Evolutionary conservation across 768 basidiomycete genomes (phyloP).

Genomic region (Serpula lacrymans): DNA sequence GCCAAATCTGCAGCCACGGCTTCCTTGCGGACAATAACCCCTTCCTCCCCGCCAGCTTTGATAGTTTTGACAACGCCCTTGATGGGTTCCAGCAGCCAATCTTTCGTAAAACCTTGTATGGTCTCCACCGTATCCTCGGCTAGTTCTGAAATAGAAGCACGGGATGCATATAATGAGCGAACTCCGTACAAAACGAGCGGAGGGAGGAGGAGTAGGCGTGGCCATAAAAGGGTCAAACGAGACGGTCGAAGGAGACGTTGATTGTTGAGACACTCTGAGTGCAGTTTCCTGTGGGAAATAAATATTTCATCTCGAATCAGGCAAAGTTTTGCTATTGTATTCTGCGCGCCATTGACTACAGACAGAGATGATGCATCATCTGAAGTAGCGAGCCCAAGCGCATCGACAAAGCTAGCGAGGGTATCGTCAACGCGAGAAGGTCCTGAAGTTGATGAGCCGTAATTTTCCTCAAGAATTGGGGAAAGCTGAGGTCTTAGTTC

Average conservation of each 20-base stretch:
- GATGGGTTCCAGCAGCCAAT: constrained; percentile 88
- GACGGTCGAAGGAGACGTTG: constrained; percentile 62
- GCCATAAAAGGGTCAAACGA: constrained; percentile 72
- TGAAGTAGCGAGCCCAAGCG: constrained; percentile 16
- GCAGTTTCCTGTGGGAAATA: constrained; percentile 25
- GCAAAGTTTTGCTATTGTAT: constrained; percentile 10
- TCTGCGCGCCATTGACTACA: constrained; percentile 8
- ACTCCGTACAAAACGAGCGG: constrained; percentile 55
- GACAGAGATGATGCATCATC: neutral
- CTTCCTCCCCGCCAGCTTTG: constrained; percentile 71
- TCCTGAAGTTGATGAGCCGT: constrained; percentile 2
- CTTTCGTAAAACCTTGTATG: constrained; percentile 64
- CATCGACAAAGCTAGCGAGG: constrained; percentile 18
- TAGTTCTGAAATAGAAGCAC: constrained; percentile 53
- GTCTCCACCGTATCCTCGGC: constrained; percentile 65
- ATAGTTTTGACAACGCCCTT: constrained; percentile 80
- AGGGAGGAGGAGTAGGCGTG: constrained; percentile 73
- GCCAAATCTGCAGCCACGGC: constrained; percentile 85
- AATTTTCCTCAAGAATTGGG: constrained; percentile 22
- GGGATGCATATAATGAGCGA: constrained; percentile 53
- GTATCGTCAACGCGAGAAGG: constrained; percentile 7
- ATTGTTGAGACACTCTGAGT: constrained; percentile 25
- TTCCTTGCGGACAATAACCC: constrained; percentile 73
- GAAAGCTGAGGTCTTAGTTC: constrained; percentile 48
- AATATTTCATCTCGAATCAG: constrained; percentile 17